Evolutionary conservation across 1,284 basidiomycete species (phyloP), one percentile per base, ranked within the genome.

Genomic region (Exobasidium cylindrosporum): DNA sequence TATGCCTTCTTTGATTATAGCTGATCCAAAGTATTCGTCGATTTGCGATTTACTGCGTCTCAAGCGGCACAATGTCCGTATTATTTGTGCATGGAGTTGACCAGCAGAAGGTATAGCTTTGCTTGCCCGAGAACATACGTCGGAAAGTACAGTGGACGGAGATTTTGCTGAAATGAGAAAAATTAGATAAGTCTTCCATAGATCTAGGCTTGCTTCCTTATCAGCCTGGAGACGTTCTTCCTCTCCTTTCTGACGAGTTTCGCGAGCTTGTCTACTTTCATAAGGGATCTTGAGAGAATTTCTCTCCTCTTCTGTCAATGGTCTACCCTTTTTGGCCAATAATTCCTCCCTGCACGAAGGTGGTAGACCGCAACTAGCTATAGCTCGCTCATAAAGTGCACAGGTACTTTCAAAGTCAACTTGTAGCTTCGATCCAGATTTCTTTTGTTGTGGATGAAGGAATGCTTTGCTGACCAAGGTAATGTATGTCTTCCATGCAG

Each of bases 171-270:
- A 46, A 29, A 28, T 28, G 17, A 67, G 21, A 23, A 70, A 58
- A 31, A 53, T 35, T 1, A 55, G 53, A 56, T 72, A 77, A 54
- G 76, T 76, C 21, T 65, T 60, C 77, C 77, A 79, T 1, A 79
- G 21, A 65, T 35, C 54, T 63, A 68, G 61, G 68, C 68, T 40
- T 71, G 47, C 58, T 59, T 54, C 11, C 28, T 17, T 4, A 21
- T 54, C 58, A 5, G 50, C 29, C 29, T n/a, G 29, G 7, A 40
- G n/a, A 24, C 24, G 26, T 45, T 59, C 21, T n/a, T 31, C 45
- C 29, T 30, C 58, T 59, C 54, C 26, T 13, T 6, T 13, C 47
- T 28, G n/a, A 13, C 47, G n/a, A 13, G n/a, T 24, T 13, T 4
- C 26, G 21, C 47, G n/a, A 24, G n/a, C 21, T 28, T 50, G 21